Evolutionary conservation across 2,329 filamentous ascomycete genomes (phyloP).

Genomic region (Ceratocystis harringtonii): DNA sequence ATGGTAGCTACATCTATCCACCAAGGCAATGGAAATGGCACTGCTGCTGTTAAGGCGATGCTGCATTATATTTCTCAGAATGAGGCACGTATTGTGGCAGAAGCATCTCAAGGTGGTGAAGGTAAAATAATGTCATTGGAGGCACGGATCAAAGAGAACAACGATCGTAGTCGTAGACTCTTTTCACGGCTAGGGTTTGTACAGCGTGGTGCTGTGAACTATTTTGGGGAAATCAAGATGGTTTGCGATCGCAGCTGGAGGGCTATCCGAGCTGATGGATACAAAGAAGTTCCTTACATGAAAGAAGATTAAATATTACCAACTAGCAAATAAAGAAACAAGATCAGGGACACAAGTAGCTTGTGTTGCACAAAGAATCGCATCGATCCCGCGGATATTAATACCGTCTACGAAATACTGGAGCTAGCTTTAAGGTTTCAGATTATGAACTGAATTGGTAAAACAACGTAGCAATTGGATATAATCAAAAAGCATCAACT

Average conservation of each 20-base stretch:
- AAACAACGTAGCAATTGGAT: no score
- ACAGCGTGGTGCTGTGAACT: conserved; percentile 38
- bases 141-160: conserved; percentile 44
- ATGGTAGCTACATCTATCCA: conserved; percentile 56
- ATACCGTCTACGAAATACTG: background rate
- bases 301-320: background rate
- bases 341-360: background rate
- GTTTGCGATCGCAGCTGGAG: conserved; percentile 21
- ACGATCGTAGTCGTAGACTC: conserved; percentile 35
- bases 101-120: conserved; percentile 25
- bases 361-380: background rate
- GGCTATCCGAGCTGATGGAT: conserved; percentile 3
- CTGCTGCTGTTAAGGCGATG: conserved; percentile 50
- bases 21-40: conserved; percentile 50
- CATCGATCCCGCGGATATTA: background rate
- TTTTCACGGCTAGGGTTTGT: conserved; percentile 38
- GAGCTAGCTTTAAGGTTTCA: no score
- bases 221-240: conserved; percentile 42
- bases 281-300: conserved; percentile 11
- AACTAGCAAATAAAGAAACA: background rate
- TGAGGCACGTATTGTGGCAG: conserved; percentile 36
- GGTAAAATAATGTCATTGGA: conserved; percentile 34
- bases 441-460: no score
- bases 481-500: no score
- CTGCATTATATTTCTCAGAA: conserved; percentile 50